These are phyloP conservation scores for Coniophora puteana DNA, from an alignment of 1,284 basidiomycete genomes.

Conservation along the genomic window DNA sequence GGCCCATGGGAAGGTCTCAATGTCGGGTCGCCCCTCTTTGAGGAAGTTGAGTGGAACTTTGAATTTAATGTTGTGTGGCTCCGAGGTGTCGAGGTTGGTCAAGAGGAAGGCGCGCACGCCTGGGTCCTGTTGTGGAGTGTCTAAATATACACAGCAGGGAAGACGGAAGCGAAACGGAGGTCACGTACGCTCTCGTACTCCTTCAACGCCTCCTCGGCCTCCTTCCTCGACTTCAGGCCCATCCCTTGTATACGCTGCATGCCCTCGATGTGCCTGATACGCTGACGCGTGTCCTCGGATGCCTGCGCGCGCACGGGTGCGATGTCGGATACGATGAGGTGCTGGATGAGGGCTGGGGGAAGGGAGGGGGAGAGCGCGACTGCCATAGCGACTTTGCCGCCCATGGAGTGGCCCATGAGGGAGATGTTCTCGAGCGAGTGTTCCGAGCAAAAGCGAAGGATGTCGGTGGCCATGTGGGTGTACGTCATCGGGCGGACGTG, in stretches of 20 bases:
- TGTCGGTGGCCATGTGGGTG: conserved; percentile 66
- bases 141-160: not conserved
- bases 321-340: conserved; percentile 81
- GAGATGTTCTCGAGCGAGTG: conserved; percentile 57
- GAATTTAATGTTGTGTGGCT: conserved; percentile 49
- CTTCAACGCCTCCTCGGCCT: conserved; percentile 63
- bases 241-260: conserved; percentile 68
- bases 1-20: conserved; percentile 75
- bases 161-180: conserved; percentile 3
- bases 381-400: conserved; percentile 85
- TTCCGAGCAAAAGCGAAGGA: conserved; percentile 54
- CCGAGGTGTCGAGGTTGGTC: conserved; percentile 63
- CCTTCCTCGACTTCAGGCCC: conserved; percentile 52
- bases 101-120: conserved; percentile 75
- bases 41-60: conserved; percentile 71
- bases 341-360: conserved; percentile 44
- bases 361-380: conserved; percentile 60
- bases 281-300: conserved; percentile 69
- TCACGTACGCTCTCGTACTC: conserved; percentile 52
- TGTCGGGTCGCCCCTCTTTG: conserved; percentile 52
- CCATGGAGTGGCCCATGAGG: conserved; percentile 87
- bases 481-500: conserved; percentile 72
- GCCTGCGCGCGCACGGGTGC: conserved; percentile 63
- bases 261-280: conserved; percentile 57
- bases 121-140: conserved; percentile 47